Evolutionary conservation across 2,329 filamentous ascomycete genomes (phyloP).

Genomic region (Beauveria caledonica): DNA sequence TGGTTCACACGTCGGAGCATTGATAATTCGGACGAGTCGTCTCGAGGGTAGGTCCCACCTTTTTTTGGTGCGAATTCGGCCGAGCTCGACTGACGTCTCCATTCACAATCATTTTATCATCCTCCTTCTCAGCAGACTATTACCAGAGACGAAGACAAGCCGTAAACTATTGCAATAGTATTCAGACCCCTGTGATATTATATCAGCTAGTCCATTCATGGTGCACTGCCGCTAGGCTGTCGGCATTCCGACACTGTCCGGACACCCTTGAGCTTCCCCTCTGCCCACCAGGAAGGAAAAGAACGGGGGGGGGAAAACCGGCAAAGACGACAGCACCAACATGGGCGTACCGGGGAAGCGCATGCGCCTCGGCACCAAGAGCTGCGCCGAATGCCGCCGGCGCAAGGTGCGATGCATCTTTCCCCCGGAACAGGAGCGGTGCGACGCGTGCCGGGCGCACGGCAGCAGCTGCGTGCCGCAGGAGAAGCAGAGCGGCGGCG

Average conservation of each 20-base stretch:
- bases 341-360: conserved; percentile 17
- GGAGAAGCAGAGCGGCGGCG: conserved; percentile 17
- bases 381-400: conserved; percentile 35
- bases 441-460: conserved; percentile 36
- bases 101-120: background rate
- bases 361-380: conserved; percentile 25
- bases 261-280: background rate
- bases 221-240: background rate
- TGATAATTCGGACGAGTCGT: too few relatives aligned
- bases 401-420: conserved; percentile 42
- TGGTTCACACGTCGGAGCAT: too few relatives aligned
- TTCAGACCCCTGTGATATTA: too few relatives aligned
- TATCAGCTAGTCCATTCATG: background rate
- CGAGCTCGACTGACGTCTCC: background rate
- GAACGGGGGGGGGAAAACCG: background rate
- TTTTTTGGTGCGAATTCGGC: background rate
- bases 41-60: too few relatives aligned
- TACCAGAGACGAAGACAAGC: too few relatives aligned
- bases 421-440: conserved; percentile 27
- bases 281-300: background rate
- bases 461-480: conserved; percentile 37
- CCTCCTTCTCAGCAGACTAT: too few relatives aligned
- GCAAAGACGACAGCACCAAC: background rate
- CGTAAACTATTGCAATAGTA: background rate
- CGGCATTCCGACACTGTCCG: background rate